Evolutionary conservation across 495 filamentous ascomycete species (phyloP).

Genomic region (Penicillium steckii): DNA sequence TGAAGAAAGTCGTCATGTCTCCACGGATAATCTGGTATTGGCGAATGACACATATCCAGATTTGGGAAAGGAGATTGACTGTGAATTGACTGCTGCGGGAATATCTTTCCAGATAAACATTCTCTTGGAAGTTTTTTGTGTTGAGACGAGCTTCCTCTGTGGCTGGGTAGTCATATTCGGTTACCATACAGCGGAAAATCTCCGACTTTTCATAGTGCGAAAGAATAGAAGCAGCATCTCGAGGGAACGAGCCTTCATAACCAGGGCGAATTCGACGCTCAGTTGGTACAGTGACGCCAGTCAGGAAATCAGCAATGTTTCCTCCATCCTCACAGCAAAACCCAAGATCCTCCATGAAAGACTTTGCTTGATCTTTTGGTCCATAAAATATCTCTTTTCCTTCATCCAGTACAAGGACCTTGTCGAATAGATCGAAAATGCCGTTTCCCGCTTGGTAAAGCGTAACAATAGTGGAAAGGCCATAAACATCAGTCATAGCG

Average conservation of each 20-base stretch:
- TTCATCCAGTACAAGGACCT: conserved; percentile 65
- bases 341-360: conserved; percentile 66
- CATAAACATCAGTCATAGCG: conserved; percentile 46
- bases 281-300: conserved; percentile 65
- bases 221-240: conserved; percentile 41
- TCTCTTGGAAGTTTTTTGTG: conserved; percentile 49
- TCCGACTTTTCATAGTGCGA: conserved; percentile 39
- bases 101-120: conserved; percentile 40
- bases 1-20: conserved; percentile 57
- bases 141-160: conserved; percentile 39
- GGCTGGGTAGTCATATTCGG: conserved; percentile 52
- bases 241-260: conserved; percentile 43
- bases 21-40: conserved; percentile 60
- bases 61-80: conserved; percentile 56
- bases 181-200: conserved; percentile 29
- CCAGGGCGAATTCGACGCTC: conserved; percentile 62
- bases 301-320: conserved; percentile 71
- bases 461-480: conserved; percentile 47
- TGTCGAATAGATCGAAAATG: conserved; percentile 64
- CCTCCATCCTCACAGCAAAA: conserved; percentile 63
- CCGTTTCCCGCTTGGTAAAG: conserved; percentile 65
- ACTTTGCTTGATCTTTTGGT: conserved; percentile 56
- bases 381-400: conserved; percentile 64
- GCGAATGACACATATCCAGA: conserved; percentile 52
- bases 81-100: conserved; percentile 52